These are phyloP conservation scores for Aspergillus niger DNA, from an alignment of 2,329 filamentous ascomycete species.

Conservation along the genomic window DNA sequence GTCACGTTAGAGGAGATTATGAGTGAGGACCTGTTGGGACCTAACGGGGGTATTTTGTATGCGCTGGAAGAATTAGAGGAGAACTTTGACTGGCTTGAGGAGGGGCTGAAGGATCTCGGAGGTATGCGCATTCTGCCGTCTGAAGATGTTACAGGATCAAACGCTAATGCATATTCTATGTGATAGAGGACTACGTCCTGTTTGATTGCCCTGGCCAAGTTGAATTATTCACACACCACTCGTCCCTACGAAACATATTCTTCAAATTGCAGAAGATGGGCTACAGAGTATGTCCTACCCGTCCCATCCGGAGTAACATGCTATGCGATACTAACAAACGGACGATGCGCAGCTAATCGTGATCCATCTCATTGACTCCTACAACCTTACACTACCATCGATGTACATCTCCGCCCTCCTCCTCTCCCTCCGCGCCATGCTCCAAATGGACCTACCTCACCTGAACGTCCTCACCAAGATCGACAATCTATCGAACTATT, in stretches of 20 bases:
- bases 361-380: conserved; percentile 90
- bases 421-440: conserved; percentile 90
- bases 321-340: conserved; percentile 9
- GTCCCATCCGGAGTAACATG: not conserved
- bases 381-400: conserved; percentile 88
- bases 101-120: conserved; percentile 73
- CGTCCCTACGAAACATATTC: conserved; percentile 87
- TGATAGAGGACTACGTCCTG: conserved; percentile 78
- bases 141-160: not conserved
- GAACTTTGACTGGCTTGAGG: conserved; percentile 89
- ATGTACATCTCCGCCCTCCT: conserved; percentile 94
- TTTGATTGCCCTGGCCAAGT: conserved; percentile 98
- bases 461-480: conserved; percentile 97
- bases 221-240: conserved; percentile 94
- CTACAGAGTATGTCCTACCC: conserved; percentile 70
- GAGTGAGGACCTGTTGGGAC: conserved; percentile 84
- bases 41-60: conserved; percentile 90
- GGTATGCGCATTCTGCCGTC: conserved; percentile 42
- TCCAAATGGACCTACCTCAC: conserved; percentile 96
- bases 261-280: conserved; percentile 85
- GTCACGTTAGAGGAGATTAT: conserved; percentile 94
- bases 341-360: conserved; percentile 71
- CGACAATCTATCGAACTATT: conserved; percentile 85
- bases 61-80: conserved; percentile 93
- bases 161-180: conserved; percentile 5